A percentile compares a stretch with the other conserved stretches of the same genome.
Evolutionary conservation across 495 filamentous ascomycete genomes (phyloP).

Genomic region (Elasticomyces elasticus): DNA sequence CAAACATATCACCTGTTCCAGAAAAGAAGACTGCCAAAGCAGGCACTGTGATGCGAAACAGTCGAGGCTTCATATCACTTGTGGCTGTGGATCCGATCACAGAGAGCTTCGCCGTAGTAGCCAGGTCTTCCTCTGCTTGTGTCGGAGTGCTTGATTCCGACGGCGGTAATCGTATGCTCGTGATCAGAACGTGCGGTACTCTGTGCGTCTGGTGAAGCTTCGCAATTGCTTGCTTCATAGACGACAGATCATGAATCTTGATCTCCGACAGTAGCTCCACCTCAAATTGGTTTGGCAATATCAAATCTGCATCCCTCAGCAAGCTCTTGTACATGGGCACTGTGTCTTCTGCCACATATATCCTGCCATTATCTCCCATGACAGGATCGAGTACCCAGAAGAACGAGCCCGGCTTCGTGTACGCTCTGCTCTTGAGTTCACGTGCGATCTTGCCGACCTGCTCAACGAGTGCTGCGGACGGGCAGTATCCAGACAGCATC

Average conservation of each 20-base stretch:
- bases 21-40: constrained; percentile 86
- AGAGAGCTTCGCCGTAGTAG: constrained; percentile 38
- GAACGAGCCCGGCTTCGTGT: constrained; percentile 60
- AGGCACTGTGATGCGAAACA: constrained; percentile 77
- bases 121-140: constrained; percentile 1
- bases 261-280: constrained; percentile 57
- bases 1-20: constrained; percentile 97
- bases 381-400: constrained; percentile 98
- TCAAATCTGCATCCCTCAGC: constrained; percentile 72
- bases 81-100: constrained; percentile 67
- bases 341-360: constrained; percentile 84
- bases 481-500: constrained; percentile 87
- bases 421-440: constrained; percentile 60
- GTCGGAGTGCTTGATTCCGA: constrained; percentile 11
- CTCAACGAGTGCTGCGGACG: constrained; percentile 70
- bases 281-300: constrained; percentile 94
- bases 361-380: constrained; percentile 87
- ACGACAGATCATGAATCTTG: constrained; percentile 65
- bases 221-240: constrained; percentile 61
- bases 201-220: constrained; percentile 65
- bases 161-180: constrained; percentile 54
- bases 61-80: constrained; percentile 42
- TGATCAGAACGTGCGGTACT: constrained; percentile 87
- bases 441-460: constrained; percentile 73
- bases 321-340: constrained; percentile 81